Percentiles rank a stretch among this genome's conserved stretches.
Conservation (phyloP, 139 green algal species). For the Chlamydomonas schloesseri region DNA sequence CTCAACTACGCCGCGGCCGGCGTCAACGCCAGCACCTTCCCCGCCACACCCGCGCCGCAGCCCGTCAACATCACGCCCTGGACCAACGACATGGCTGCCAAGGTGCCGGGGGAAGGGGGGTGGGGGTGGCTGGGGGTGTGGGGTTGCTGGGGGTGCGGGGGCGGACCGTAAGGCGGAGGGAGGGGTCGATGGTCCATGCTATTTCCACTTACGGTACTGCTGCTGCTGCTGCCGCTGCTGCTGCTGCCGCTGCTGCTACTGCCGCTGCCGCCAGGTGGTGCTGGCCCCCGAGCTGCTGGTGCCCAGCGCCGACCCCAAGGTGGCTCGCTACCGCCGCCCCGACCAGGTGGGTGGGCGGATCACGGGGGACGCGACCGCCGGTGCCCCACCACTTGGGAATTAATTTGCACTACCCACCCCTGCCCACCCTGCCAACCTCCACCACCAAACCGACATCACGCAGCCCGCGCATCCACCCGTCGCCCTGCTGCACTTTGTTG, state of each 20-base stretch:
- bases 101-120: too few relatives aligned
- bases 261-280: background rate
- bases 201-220: background rate
- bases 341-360: background rate
- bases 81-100: background rate
- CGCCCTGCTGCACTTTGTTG: too few relatives aligned
- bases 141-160: too few relatives aligned
- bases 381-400: too few relatives aligned
- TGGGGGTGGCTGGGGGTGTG: too few relatives aligned
- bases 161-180: too few relatives aligned
- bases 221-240: background rate
- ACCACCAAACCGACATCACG: too few relatives aligned
- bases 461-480: too few relatives aligned
- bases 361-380: too few relatives aligned
- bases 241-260: background rate
- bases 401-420: too few relatives aligned
- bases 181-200: too few relatives aligned
- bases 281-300: background rate
- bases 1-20: constrained; percentile 50
- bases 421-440: too few relatives aligned
- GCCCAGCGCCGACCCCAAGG: background rate
- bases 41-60: constrained; percentile 21
- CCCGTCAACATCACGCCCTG: constrained; percentile 23
- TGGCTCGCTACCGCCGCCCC: background rate
- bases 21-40: constrained; percentile 10